Percentiles rank a stretch among this genome's conserved stretches.
phyloP scores from a whole-genome alignment of 2,329 filamentous ascomycete species.

The Xylaria sp. region DNA sequence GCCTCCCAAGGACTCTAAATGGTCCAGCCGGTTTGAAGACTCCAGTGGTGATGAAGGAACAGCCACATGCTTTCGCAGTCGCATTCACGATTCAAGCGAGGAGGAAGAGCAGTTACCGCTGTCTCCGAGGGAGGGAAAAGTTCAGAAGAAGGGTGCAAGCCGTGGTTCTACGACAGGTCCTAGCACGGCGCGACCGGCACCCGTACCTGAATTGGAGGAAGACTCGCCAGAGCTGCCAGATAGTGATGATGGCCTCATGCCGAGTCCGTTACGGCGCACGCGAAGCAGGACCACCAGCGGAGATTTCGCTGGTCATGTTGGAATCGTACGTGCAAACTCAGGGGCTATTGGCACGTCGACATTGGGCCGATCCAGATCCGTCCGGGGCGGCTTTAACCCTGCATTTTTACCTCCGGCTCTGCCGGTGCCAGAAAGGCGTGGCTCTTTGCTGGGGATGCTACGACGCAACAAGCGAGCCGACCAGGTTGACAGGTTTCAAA shows the following conservation, averaged over 20 bases:
- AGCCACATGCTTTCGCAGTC: slow-evolving; percentile 43
- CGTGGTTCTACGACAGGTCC: slow-evolving; percentile 29
- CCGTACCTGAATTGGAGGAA: slow-evolving; percentile 45
- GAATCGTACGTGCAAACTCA: slow-evolving; percentile 19
- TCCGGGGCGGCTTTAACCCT: slow-evolving; percentile 23
- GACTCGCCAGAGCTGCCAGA: slow-evolving; percentile 57
- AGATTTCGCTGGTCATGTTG: slow-evolving; percentile 11
- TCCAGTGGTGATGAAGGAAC: slow-evolving; percentile 53
- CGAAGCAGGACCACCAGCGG: slow-evolving; percentile 20
- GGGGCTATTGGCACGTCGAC: slow-evolving; percentile 30
- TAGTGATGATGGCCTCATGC: slow-evolving; percentile 46
- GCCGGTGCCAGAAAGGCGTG: slow-evolving; percentile 35
- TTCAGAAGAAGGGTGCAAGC: slow-evolving; percentile 31
- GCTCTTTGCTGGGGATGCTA: slow-evolving; percentile 54
- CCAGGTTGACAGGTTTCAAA: slow-evolving; percentile 47
- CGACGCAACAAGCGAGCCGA: slow-evolving; percentile 57
- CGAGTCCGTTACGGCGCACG: slow-evolving; percentile 26
- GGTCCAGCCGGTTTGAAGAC: slow-evolving; percentile 51
- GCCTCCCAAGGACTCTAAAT: slow-evolving; percentile 21
- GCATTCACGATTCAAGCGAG: slow-evolving; percentile 69
- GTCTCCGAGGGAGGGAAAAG: slow-evolving; percentile 27
- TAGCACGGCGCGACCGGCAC: slow-evolving; percentile 52
- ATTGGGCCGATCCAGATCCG: slow-evolving; percentile 26
- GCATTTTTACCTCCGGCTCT: slow-evolving; percentile 22
- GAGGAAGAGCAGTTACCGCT: slow-evolving; percentile 45